These are phyloP conservation scores for Pleurotus cornucopiae DNA, from an alignment of 768 basidiomycete genomes.

Conservation along the genomic window DNA sequence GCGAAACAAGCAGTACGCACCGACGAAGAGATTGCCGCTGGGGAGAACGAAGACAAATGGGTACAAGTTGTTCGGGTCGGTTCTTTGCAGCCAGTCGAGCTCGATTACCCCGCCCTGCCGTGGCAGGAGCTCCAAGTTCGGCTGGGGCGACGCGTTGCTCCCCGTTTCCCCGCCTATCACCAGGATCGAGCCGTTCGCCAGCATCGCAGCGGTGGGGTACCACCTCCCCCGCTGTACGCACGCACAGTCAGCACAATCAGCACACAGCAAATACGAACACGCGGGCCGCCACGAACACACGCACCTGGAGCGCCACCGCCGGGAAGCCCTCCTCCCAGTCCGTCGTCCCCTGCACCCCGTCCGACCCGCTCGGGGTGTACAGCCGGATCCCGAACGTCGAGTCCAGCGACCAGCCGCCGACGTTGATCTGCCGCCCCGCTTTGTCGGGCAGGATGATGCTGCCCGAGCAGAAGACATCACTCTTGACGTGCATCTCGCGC, in stretches of 20 bases:
- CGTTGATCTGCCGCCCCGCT: slow-evolving; percentile 58
- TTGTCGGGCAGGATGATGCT: slow-evolving; percentile 74
- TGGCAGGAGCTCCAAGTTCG: slow-evolving; percentile 70
- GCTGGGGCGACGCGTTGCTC: slow-evolving; percentile 63
- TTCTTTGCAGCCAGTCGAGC: slow-evolving; percentile 64
- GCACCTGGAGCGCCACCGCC: slow-evolving; percentile 57
- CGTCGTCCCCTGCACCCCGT: slow-evolving; percentile 68
- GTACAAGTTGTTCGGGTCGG: slow-evolving; percentile 79
- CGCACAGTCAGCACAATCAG: neutral
- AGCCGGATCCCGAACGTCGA: slow-evolving; percentile 73
- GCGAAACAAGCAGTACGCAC: slow-evolving; percentile 32
- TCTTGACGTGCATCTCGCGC: slow-evolving; percentile 73
- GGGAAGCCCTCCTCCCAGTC: slow-evolving; percentile 76
- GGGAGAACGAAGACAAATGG: slow-evolving; percentile 75
- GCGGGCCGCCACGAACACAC: slow-evolving; percentile 18
- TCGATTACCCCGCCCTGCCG: slow-evolving; percentile 52
- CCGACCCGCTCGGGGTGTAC: slow-evolving; percentile 63
- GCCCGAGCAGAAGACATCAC: slow-evolving; percentile 79
- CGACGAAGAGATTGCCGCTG: slow-evolving; percentile 64
- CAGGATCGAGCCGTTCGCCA: slow-evolving; percentile 71
- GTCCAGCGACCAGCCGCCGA: slow-evolving; percentile 66
- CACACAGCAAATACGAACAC: neutral
- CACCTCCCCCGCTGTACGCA: slow-evolving; percentile 54
- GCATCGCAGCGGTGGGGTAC: slow-evolving; percentile 66
- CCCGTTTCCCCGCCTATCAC: slow-evolving; percentile 74